Base-by-base conservation (phyloP, 305 asterid species). In the Solanum hybrid region DNA sequence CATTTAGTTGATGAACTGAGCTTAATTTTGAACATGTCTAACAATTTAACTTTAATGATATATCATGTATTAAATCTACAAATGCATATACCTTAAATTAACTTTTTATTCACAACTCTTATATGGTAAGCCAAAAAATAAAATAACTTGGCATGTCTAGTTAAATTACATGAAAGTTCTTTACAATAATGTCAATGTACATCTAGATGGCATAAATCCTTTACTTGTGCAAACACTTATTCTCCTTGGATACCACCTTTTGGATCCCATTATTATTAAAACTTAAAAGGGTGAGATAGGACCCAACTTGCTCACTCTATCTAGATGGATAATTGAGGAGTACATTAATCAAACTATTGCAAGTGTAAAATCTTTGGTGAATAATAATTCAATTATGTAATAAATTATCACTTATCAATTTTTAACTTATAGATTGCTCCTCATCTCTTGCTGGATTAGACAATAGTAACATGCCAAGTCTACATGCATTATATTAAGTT, bases 381-480 rank as follows among this genome's bases (percentile, higher is more conserved):
- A n/a, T 78, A 35, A 46, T 36, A 35, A 35, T 78, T 78, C 42
- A 26, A 22, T 11, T 22, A 36, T 78, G 33, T 4, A 78, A 33
- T 34, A 76, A 33, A 76, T 31, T 33, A 76, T 76, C 42, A 76
- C 82, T 76, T 33, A 33, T 18, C 42, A 24, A 1, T 69, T 24
- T n/a, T 69, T 24, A 69, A 80, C 90, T 90, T 31, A 89, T 16
- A 89, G 90, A 91, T 91, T 80, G 77, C 95, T 34, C 90, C 94
- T 92, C 90, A 95, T 95, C 97, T 89, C 28, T 5, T 89, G 84
- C 9, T 3, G 91, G 29, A 96, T 98, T 3, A 91, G 29, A 96
- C 99, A 97, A 94, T 86, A 89, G 89, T 16, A 24, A 76, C 36
- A 57, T 46, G 93, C 94, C 98, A 93, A 94, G 94, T 95, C 94